phyloP scores from a whole-genome alignment of 2,329 filamentous ascomycete genomes.

The Sodiomyces alkalinus region DNA sequence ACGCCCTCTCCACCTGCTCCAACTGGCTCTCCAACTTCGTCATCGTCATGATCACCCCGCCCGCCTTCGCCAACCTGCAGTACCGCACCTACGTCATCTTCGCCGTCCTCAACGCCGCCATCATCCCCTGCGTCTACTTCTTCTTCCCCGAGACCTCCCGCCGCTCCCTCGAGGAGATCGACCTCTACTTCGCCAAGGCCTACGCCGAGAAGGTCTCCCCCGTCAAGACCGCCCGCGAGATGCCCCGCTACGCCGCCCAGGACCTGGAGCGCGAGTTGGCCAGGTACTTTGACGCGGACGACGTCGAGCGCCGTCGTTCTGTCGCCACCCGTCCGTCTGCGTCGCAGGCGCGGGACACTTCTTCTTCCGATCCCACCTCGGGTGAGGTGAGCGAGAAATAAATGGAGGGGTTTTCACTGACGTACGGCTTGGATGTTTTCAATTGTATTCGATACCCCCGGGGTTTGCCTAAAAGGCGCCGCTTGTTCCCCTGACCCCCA shows the following conservation, averaged over 20 bases:
- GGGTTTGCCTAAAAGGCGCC: no score
- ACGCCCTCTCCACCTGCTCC: conserved; percentile 45
- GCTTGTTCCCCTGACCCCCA: no score
- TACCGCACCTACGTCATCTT: conserved; percentile 42
- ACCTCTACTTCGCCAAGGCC: conserved; percentile 21
- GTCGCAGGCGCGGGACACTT: no score
- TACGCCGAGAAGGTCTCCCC: conserved; percentile 12
- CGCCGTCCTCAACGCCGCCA: conserved; percentile 34
- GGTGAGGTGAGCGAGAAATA: no score
- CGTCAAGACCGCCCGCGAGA: conserved; percentile 8
- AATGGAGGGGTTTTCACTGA: no score
- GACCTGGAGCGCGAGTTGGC: conserved; percentile 13
- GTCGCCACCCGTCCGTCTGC: no score
- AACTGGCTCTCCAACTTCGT: conserved; percentile 50
- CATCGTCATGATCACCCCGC: conserved; percentile 51
- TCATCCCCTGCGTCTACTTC: conserved; percentile 35
- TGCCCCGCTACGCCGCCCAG: conserved; percentile 1
- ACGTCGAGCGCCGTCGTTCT: no score
- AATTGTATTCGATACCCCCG: no score
- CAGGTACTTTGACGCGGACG: conserved; percentile 13
- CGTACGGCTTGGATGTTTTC: no score
- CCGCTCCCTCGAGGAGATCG: conserved; percentile 46
- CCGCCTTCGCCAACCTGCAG: conserved; percentile 36
- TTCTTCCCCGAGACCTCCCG: conserved; percentile 35
- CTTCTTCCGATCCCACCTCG: no score